Percentiles rank a stretch among this genome's conserved stretches.
phyloP scores from a whole-genome alignment of 441 rosid species.

The Erysimum cheiri region DNA sequence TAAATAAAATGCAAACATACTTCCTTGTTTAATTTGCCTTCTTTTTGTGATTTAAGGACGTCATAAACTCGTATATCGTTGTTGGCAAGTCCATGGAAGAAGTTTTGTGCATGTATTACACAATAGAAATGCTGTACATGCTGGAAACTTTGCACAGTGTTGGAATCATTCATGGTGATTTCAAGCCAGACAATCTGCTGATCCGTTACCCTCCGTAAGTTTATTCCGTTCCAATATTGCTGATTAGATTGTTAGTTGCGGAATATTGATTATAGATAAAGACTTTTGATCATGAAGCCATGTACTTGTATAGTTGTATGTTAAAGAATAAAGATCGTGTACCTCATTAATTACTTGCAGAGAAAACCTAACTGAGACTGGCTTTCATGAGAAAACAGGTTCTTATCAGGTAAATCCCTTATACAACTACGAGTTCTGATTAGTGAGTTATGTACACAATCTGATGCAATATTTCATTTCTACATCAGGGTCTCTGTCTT shows the following conservation, averaged over 20 bases:
- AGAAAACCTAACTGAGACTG: constrained; percentile 63
- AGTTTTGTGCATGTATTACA: constrained; percentile 83
- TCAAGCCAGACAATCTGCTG: constrained; percentile 92
- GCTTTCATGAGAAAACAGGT: constrained; percentile 61
- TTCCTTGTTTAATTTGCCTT: constrained; percentile 13
- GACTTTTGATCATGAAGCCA: constrained; percentile 8
- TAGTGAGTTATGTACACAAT: constrained; percentile 18
- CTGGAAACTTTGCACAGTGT: constrained; percentile 80
- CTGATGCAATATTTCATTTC: constrained; percentile 20
- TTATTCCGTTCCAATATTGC: not conserved
- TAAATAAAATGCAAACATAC: not conserved
- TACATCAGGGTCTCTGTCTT: constrained; percentile 86
- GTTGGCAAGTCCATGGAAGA: constrained; percentile 88
- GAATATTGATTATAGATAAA: not conserved
- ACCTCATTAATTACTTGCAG: constrained; percentile 44
- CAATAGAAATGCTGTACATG: constrained; percentile 86
- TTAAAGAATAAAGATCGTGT: not conserved
- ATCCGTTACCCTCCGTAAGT: constrained; percentile 77
- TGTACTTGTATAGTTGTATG: not conserved
- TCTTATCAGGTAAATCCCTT: constrained; percentile 68
- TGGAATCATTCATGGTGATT: constrained; percentile 95
- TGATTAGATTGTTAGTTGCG: not conserved
- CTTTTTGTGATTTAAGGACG: constrained; percentile 63
- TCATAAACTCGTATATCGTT: constrained; percentile 77
- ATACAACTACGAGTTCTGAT: not conserved